Evolutionary conservation across 2,329 filamentous ascomycete species (phyloP).

Genomic region (Aspergillus tubingensis): DNA sequence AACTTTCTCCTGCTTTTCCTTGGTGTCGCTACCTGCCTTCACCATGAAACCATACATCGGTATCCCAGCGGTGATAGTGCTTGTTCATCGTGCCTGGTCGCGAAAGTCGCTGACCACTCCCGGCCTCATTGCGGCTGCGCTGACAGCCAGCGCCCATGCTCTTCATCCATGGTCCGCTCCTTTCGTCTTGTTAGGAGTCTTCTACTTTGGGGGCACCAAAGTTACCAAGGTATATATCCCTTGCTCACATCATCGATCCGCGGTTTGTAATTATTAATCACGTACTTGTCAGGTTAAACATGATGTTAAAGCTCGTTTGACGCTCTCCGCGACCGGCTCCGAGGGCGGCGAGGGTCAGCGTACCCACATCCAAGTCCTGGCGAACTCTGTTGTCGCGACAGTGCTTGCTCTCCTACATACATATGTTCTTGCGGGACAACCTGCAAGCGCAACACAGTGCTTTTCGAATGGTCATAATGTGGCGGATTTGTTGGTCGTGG

Average conservation of each 20-base stretch:
- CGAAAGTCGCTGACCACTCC: slow-evolving; percentile 76
- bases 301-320: slow-evolving; percentile 77
- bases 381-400: slow-evolving; percentile 80
- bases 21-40: background rate
- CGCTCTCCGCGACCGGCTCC: slow-evolving; percentile 71
- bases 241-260: background rate
- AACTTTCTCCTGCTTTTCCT: background rate
- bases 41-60: slow-evolving; percentile 49
- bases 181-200: slow-evolving; percentile 78
- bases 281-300: slow-evolving; percentile 71
- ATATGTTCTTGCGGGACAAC: slow-evolving; percentile 39
- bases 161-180: slow-evolving; percentile 93
- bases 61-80: slow-evolving; percentile 53
- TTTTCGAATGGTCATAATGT: slow-evolving; percentile 38
- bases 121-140: slow-evolving; percentile 70
- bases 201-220: slow-evolving; percentile 81
- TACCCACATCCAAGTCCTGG: slow-evolving; percentile 84
- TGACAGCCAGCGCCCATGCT: slow-evolving; percentile 78
- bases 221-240: slow-evolving; percentile 69
- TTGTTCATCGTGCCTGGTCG: slow-evolving; percentile 68
- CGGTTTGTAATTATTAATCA: background rate
- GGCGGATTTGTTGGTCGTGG: slow-evolving; percentile 42
- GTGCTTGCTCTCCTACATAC: slow-evolving; percentile 59
- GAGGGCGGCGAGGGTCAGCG: slow-evolving; percentile 76
- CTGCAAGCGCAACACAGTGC: slow-evolving; percentile 29